Conservation (phyloP, 768 basidiomycete genomes). For the Basidioascus undulatus region DNA sequence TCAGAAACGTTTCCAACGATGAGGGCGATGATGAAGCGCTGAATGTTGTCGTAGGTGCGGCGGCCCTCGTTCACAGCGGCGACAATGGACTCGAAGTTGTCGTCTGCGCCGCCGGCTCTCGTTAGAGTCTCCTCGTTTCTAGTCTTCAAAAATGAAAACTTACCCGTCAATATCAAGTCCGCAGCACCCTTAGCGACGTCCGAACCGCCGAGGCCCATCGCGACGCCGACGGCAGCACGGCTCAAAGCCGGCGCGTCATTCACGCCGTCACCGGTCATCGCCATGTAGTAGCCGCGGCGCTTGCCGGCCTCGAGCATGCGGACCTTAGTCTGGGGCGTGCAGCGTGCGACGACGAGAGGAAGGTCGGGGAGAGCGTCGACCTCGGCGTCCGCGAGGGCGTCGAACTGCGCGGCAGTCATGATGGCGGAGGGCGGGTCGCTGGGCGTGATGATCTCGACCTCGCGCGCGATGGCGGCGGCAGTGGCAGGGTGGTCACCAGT, state of each 20-base stretch:
- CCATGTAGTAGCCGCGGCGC: too few relatives aligned
- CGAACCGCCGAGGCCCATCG: slow-evolving; percentile 32
- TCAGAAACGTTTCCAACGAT: too few relatives aligned
- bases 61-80: slow-evolving; percentile 40
- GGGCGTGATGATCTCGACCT: slow-evolving; percentile 17
- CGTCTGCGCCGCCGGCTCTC: too few relatives aligned
- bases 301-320: slow-evolving; percentile 35
- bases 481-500: slow-evolving; percentile 21
- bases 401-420: slow-evolving; percentile 27
- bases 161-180: slow-evolving; percentile 37
- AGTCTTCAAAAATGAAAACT: too few relatives aligned
- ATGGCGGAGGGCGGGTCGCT: slow-evolving; percentile 13
- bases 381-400: slow-evolving; percentile 29
- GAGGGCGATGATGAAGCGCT: too few relatives aligned
- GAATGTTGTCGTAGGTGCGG: too few relatives aligned
- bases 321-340: slow-evolving; percentile 31
- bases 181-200: slow-evolving; percentile 40
- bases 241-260: slow-evolving; percentile 37
- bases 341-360: slow-evolving; percentile 35
- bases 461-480: slow-evolving; percentile 17
- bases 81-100: slow-evolving; percentile 41
- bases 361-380: slow-evolving; percentile 26
- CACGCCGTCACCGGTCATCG: too few relatives aligned
- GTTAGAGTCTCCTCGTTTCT: too few relatives aligned
- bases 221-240: slow-evolving; percentile 34